Evolutionary conservation across 2,329 filamentous ascomycete species (phyloP).

Genomic region (Beauveria australis): DNA sequence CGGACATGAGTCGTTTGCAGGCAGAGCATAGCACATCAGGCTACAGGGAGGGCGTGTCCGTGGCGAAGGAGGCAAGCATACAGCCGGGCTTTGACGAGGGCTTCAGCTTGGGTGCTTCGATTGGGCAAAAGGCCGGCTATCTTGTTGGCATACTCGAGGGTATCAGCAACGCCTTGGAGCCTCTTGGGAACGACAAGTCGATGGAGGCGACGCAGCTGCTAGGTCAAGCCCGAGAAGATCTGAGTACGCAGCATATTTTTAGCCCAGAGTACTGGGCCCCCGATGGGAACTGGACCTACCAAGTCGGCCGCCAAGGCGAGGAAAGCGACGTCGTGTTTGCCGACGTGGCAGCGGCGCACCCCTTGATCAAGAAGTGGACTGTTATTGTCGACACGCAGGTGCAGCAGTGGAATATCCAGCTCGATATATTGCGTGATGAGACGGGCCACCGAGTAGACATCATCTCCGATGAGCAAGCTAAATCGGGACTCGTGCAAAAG

Average conservation of each 20-base stretch:
- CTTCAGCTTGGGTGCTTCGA: slow-evolving; percentile 71
- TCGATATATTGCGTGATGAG: slow-evolving; percentile 26
- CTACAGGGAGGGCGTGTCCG: slow-evolving; percentile 79
- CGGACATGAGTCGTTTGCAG: slow-evolving; percentile 66
- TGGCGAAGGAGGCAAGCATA: slow-evolving; percentile 66
- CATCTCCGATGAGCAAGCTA: slow-evolving; percentile 21
- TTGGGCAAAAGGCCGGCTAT: slow-evolving; percentile 67
- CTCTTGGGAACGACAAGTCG: slow-evolving; percentile 18
- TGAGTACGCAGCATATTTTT: slow-evolving; percentile 57
- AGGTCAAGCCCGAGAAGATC: slow-evolving; percentile 45
- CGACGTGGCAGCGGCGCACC: slow-evolving; percentile 60
- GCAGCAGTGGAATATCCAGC: slow-evolving; percentile 26
- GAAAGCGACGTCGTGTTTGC: slow-evolving; percentile 43
- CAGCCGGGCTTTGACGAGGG: slow-evolving; percentile 91
- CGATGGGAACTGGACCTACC: slow-evolving; percentile 65
- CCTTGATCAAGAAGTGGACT: slow-evolving; percentile 57
- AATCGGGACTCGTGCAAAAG: slow-evolving; percentile 17
- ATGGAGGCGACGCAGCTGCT: slow-evolving; percentile 27
- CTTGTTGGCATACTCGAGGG: slow-evolving; percentile 73
- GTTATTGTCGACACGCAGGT: slow-evolving; percentile 24
- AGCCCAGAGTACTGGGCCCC: slow-evolving; percentile 55
- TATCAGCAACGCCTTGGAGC: slow-evolving; percentile 42
- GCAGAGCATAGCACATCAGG: slow-evolving; percentile 74
- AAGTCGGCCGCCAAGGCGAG: slow-evolving; percentile 33
- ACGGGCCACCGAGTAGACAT: slow-evolving; percentile 20